A percentile compares a stretch with the other conserved stretches of the same genome.
These are phyloP conservation scores for Chloroidium sp. DNA, from an alignment of 163 green algal species.

Conservation along the genomic window DNA sequence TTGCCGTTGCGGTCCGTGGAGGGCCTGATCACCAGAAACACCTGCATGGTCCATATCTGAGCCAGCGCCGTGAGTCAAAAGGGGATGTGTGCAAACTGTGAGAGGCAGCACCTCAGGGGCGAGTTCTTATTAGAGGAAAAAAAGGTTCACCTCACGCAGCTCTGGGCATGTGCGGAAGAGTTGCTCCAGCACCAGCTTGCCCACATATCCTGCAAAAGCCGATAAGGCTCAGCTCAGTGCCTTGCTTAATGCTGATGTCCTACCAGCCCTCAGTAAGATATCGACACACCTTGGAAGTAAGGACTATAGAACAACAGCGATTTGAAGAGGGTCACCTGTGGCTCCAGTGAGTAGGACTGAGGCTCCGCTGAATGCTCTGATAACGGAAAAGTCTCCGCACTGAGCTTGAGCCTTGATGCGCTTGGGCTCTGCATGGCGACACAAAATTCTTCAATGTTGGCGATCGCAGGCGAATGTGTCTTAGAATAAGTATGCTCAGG, in stretches of 20 bases:
- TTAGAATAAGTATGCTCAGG: too few relatives aligned
- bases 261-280: not conserved
- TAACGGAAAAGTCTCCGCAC: not conserved
- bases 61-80: not conserved
- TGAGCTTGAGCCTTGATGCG: not conserved
- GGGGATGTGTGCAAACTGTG: not conserved
- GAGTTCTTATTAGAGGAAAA: not conserved
- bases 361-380: slow-evolving; percentile 1
- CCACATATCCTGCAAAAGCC: slow-evolving; percentile 34
- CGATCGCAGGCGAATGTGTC: too few relatives aligned
- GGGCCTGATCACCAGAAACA: slow-evolving; percentile 31
- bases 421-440: too few relatives aligned
- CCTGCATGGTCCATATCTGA: not conserved
- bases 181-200: slow-evolving; percentile 41
- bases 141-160: not conserved
- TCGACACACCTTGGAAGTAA: not conserved
- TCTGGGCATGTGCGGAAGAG: slow-evolving; percentile 33
- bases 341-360: slow-evolving; percentile 36
- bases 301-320: not conserved
- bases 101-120: not conserved
- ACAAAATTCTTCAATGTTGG: too few relatives aligned
- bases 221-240: not conserved
- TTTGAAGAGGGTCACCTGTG: slow-evolving; percentile 12
- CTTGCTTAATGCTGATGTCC: not conserved
- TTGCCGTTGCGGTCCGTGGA: slow-evolving; percentile 8